Evolutionary conservation across 2,329 filamentous ascomycete species (phyloP).

Genomic region (Trichoderma afroharzianum): DNA sequence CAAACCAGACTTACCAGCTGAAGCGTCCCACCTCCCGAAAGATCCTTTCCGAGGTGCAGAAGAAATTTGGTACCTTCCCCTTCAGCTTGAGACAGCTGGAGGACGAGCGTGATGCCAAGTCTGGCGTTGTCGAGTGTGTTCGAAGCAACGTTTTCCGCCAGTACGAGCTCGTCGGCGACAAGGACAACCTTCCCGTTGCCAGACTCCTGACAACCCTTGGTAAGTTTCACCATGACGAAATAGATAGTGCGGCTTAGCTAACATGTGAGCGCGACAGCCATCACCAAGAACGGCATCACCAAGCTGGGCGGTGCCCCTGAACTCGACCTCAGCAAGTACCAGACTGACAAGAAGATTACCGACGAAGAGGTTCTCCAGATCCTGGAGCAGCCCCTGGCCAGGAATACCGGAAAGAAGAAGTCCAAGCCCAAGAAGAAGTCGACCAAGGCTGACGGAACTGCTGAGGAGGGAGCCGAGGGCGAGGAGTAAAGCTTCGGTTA

Average conservation of each 20-base stretch:
- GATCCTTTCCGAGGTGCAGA: constrained; percentile 88
- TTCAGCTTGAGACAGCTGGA: constrained; percentile 97
- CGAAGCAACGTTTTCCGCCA: constrained; percentile 87
- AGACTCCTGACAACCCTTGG: constrained; percentile 88
- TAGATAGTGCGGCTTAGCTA: constrained; percentile 14
- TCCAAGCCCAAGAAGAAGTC: constrained; percentile 78
- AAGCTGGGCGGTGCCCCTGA: constrained; percentile 74
- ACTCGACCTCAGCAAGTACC: constrained; percentile 75
- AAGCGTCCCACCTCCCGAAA: constrained; percentile 93
- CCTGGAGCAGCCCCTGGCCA: constrained; percentile 79
- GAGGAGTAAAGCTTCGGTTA: constrained; percentile 19
- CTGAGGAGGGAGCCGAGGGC: constrained; percentile 27
- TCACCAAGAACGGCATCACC: constrained; percentile 95
- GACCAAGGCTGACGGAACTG: constrained; percentile 40
- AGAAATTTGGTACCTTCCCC: constrained; percentile 96
- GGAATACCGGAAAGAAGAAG: constrained; percentile 89
- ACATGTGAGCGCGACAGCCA: constrained; percentile 52
- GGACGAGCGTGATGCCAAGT: constrained; percentile 95
- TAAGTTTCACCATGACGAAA: constrained; percentile 49
- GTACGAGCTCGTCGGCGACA: constrained; percentile 94
- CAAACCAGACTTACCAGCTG: constrained; percentile 83
- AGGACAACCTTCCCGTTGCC: constrained; percentile 80
- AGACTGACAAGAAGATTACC: constrained; percentile 96
- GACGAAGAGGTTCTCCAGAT: constrained; percentile 96
- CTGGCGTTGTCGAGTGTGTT: constrained; percentile 91